phyloP scores from a whole-genome alignment of 2,329 filamentous ascomycete genomes.

The Aspergillus hortae region DNA sequence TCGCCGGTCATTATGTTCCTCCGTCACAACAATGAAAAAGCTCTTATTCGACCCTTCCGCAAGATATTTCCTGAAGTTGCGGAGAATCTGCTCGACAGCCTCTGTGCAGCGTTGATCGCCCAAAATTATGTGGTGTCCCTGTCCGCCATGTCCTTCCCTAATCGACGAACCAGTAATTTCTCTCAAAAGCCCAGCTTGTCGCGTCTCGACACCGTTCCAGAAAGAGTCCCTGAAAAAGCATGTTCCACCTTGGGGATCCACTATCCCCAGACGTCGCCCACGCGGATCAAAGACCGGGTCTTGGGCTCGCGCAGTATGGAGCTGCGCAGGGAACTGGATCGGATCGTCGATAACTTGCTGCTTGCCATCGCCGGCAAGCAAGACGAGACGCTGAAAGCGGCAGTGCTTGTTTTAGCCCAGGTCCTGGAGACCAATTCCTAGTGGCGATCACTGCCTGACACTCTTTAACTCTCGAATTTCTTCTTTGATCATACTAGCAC shows the following conservation, averaged over 20 bases:
- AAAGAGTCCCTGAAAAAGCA: conserved; percentile 34
- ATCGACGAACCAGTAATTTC: conserved; percentile 21
- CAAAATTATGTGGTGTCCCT: conserved; percentile 36
- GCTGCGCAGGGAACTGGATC: conserved; percentile 29
- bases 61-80: conserved; percentile 33
- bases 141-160: conserved; percentile 24
- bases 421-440: conserved; percentile 33
- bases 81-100: conserved; percentile 33
- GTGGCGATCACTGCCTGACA: not conserved
- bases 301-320: conserved; percentile 28
- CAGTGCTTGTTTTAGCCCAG: conserved; percentile 35
- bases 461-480: not conserved
- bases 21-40: conserved; percentile 34
- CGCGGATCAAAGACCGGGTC: conserved; percentile 26
- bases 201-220: conserved; percentile 28
- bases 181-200: conserved; percentile 18
- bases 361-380: conserved; percentile 34
- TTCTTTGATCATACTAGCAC: not conserved
- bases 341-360: conserved; percentile 34
- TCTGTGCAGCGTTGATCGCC: conserved; percentile 36
- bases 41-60: conserved; percentile 31
- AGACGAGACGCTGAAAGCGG: conserved; percentile 34
- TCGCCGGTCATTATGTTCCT: conserved; percentile 39
- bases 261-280: conserved; percentile 22
- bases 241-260: conserved; percentile 31